Conservation (phyloP, 106 monocot genomes). For the Allium fistulosum region DNA sequence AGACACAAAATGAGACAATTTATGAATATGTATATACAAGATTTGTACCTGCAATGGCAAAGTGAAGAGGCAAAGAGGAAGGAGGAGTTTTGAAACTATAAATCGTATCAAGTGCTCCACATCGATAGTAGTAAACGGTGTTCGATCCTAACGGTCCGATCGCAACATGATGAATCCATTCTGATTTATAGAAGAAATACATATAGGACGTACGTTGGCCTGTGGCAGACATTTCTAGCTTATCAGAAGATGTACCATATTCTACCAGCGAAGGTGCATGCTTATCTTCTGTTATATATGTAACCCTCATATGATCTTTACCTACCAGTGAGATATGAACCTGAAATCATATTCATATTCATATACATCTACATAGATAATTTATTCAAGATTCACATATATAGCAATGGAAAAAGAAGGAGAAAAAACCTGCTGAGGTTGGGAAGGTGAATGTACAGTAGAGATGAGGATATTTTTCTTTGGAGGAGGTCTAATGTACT, state of each 20-base stretch:
- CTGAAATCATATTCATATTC: slow-evolving; percentile 12
- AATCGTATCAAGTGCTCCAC: slow-evolving; percentile 35
- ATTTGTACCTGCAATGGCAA: slow-evolving; percentile 42
- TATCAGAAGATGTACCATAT: slow-evolving; percentile 41
- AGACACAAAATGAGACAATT: too few species aligned
- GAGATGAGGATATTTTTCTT: slow-evolving; percentile 14
- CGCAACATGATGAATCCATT: slow-evolving; percentile 62
- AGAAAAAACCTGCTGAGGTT: slow-evolving; percentile 28
- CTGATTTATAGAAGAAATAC: slow-evolving; percentile 65
- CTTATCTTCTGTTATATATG: slow-evolving; percentile 67
- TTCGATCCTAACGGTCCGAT: slow-evolving; percentile 59
- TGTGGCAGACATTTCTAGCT: slow-evolving; percentile 29
- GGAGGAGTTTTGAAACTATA: slow-evolving; percentile 75
- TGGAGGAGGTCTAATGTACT: slow-evolving; percentile 37
- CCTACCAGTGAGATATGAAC: slow-evolving; percentile 71
- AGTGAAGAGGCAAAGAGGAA: slow-evolving; percentile 50
- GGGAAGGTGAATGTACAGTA: slow-evolving; percentile 16
- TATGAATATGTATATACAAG: neutral
- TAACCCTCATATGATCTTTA: slow-evolving; percentile 48
- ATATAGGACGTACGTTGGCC: slow-evolving; percentile 52
- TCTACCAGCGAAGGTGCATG: slow-evolving; percentile 47
- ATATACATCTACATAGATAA: neutral
- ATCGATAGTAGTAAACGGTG: slow-evolving; percentile 69
- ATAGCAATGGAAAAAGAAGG: neutral
- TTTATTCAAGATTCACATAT: neutral